Percentiles rank a stretch among this genome's conserved stretches.
phyloP scores from a whole-genome alignment of 176 grass and related monocot genomes.

The Stipa capillata region DNA sequence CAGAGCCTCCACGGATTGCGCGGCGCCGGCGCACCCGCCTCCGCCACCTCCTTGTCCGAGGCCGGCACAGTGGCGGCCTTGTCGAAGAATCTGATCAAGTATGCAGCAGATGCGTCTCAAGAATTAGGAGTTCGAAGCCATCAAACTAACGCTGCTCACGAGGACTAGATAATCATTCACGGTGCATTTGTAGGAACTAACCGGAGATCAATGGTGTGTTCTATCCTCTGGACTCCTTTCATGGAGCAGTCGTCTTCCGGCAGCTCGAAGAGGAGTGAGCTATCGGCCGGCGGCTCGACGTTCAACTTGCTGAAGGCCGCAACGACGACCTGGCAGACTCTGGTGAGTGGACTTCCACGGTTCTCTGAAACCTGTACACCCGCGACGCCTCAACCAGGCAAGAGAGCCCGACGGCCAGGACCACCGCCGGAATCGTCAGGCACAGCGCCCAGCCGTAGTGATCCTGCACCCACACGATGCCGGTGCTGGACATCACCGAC shows the following conservation, averaged over 20 bases:
- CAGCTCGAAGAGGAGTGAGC: not conserved
- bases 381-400: not conserved
- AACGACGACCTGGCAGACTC: slow-evolving; percentile 3
- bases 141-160: too few species aligned
- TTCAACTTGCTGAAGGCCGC: not conserved
- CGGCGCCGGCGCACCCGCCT: not conserved
- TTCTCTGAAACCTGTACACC: slow-evolving; percentile 1
- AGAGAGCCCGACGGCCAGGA: not conserved
- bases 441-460: slow-evolving; percentile 16
- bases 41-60: not conserved
- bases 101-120: not conserved
- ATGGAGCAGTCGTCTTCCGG: not conserved
- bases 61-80: not conserved
- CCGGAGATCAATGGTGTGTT: not conserved
- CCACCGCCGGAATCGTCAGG: not conserved
- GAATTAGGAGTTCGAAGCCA: too few species aligned
- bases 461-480: slow-evolving; percentile 15
- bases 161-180: too few species aligned
- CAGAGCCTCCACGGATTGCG: slow-evolving; percentile 6
- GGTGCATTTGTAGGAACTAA: too few species aligned
- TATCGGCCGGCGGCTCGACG: not conserved
- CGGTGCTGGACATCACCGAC: not conserved
- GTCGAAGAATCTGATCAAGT: slow-evolving; percentile 17
- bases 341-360: not conserved
- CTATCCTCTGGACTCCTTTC: not conserved